Evolutionary conservation across 2,329 filamentous ascomycete genomes (phyloP).

Genomic region (Talaromyces islandicus): DNA sequence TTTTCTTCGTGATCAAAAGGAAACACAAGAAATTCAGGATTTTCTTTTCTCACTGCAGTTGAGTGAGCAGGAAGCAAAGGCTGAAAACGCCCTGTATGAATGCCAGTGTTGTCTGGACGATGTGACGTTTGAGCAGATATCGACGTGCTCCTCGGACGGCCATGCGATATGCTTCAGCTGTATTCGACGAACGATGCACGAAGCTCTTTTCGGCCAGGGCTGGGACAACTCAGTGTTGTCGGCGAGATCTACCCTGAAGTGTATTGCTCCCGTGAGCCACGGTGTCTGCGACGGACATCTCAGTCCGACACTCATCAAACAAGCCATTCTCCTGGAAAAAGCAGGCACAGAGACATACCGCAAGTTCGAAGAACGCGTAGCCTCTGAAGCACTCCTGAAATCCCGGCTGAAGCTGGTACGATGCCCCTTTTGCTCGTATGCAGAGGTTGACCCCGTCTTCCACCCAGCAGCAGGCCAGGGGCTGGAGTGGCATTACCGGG

Average conservation of each 20-base stretch:
- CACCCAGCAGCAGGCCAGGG: slow-evolving; percentile 41
- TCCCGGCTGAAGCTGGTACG: slow-evolving; percentile 69
- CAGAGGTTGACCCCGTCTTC: slow-evolving; percentile 76
- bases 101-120: slow-evolving; percentile 45
- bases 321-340: slow-evolving; percentile 64
- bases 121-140: slow-evolving; percentile 43
- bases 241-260: slow-evolving; percentile 67
- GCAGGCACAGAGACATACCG: slow-evolving; percentile 65
- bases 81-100: slow-evolving; percentile 38
- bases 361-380: slow-evolving; percentile 72
- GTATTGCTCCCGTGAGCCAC: slow-evolving; percentile 66
- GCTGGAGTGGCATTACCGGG: slow-evolving; percentile 52
- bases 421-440: slow-evolving; percentile 88
- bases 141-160: slow-evolving; percentile 35
- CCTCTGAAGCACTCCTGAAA: slow-evolving; percentile 67
- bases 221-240: slow-evolving; percentile 77
- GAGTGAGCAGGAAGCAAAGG: slow-evolving; percentile 38
- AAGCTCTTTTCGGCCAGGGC: slow-evolving; percentile 88
- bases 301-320: slow-evolving; percentile 61
- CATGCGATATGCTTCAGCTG: slow-evolving; percentile 60
- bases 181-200: slow-evolving; percentile 72
- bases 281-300: slow-evolving; percentile 70
- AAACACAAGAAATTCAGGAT: slow-evolving; percentile 33
- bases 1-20: slow-evolving; percentile 26
- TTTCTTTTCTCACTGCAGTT: slow-evolving; percentile 34